Percentiles rank a stretch among this genome's conserved stretches.
phyloP scores from a whole-genome alignment of 176 grass and related monocot genomes.

The sorghum (Sorghum bicolor) region Sorghum_bicolor_NCBIv3 NC_012871.2:73280501-73281000 shows the following conservation, averaged over 20 bases:
- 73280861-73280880: conserved; percentile 59
- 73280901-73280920: not conserved
- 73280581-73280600: not conserved
- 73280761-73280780: conserved; percentile 82
- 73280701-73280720: conserved; percentile 88
- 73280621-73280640: not conserved
- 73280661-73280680: not conserved
- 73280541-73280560: not conserved
- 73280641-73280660: not conserved
- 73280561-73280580: not conserved
- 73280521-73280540: not conserved
- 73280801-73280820: conserved; percentile 78
- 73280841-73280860: conserved; percentile 68
- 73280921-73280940: conserved; percentile 18
- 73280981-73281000: not conserved
- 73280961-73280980: not conserved
- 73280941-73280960: conserved; percentile 23
- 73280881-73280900: conserved; percentile 11
- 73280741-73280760: conserved; percentile 67
- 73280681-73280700: conserved; percentile 1
- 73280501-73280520: not conserved
- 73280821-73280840: conserved; percentile 63
- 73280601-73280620: too few species aligned
- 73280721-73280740: conserved; percentile 89
- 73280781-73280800: conserved; percentile 74